Percentiles rank a stretch among this genome's conserved stretches.
Evolutionary conservation across 164 flowering plant genomes (phyloP).

Genomic region (Protea cynaroides): DNA sequence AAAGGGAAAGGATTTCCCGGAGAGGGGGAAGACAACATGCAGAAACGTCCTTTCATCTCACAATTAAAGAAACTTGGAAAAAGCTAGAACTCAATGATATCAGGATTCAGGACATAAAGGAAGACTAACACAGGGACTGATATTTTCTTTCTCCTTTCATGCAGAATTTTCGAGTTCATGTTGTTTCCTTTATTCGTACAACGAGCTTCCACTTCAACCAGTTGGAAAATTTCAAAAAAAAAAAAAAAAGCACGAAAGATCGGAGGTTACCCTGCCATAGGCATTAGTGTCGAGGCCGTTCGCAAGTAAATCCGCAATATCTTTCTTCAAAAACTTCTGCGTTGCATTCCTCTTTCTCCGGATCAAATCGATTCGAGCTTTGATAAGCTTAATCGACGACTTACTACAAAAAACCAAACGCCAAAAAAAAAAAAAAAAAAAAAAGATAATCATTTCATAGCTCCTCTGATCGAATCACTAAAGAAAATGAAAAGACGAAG

Average conservation of each 20-base stretch:
- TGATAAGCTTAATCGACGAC: slow-evolving; percentile 54
- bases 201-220: not conserved
- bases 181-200: not conserved
- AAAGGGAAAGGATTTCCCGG: too few species aligned
- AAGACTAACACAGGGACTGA: not conserved
- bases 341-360: slow-evolving; percentile 70
- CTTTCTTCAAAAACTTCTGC: slow-evolving; percentile 71
- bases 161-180: not conserved
- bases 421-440: not conserved
- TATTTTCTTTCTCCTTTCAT: not conserved
- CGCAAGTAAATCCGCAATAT: slow-evolving; percentile 76
- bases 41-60: too few species aligned
- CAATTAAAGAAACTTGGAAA: too few species aligned
- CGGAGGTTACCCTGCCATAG: slow-evolving; percentile 56
- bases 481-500: not conserved
- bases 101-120: too few species aligned
- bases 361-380: slow-evolving; percentile 57
- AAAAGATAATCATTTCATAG: not conserved
- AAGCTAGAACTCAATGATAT: too few species aligned
- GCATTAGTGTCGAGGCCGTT: slow-evolving; percentile 82
- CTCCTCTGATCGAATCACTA: not conserved
- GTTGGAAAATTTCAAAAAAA: not conserved
- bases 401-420: slow-evolving; percentile 44
- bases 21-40: too few species aligned
- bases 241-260: not conserved